Evolutionary conservation across 805 yeast species (phyloP), one percentile per base, ranked within the genome.

Genomic region (Spathaspora girioi): DNA sequence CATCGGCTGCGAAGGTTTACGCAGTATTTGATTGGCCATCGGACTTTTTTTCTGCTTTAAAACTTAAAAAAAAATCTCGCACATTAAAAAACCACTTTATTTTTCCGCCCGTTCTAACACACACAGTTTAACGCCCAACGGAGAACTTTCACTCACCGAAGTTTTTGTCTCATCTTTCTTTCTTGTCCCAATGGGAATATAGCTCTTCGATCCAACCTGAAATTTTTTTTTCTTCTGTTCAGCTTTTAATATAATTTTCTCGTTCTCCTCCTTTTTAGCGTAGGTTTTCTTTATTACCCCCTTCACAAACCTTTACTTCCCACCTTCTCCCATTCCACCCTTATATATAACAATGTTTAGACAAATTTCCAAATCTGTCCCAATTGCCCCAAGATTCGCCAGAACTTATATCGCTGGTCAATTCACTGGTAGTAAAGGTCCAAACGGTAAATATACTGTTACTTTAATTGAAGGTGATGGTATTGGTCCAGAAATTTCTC

Each of bases 391-490:
- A 51, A 67, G 68, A 64, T 63, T 71, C 53, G 51, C 69, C 58
- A 71, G 76, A 69, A 57, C 69, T 63, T 64, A 79, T 65, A 84
- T 84, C 56, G 87, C 89, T 61, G 79, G 78, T 56, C 85, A 83
- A 68, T 84, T 79, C 75, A 77, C 83, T 57, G 89, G 89, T 57
- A 43, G 69, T 58, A 83, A 82, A 67, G 80, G 80, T 55, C 75
- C 86, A 54, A 82, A 87, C 56, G 98, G 98, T 58, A 88, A 87
- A 65, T 93, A 84, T 78, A 83, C 89, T 50, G 99, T 94, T 57
- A 93, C 99, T 44, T 80, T 94, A 77, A 93, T 94, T 64, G 97
- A 92, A 76, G 98, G 98, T 77, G 98, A 93, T 69, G 99, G 99
- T 80, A 81, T 86, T 47, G 99, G 99, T 63, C 81, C 86, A 48